A percentile compares a stretch with the other conserved stretches of the same genome.
Evolutionary conservation across 768 basidiomycete genomes (phyloP).

Genomic region (Tylopilus sp.): DNA sequence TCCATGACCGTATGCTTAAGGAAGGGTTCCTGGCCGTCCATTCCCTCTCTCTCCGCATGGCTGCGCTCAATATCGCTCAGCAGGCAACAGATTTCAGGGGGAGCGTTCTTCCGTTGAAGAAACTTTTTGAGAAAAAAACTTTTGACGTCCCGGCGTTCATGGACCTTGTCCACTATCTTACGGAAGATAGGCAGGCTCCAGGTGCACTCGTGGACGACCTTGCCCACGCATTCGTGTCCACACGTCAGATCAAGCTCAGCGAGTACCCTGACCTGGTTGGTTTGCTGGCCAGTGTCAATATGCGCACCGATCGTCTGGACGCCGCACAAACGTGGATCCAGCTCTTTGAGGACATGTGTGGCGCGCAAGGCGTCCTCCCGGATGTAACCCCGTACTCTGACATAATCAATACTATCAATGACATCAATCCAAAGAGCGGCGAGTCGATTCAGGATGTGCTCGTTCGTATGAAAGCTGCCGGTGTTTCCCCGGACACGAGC

Average conservation of each 20-base stretch:
- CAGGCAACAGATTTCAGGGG: background rate
- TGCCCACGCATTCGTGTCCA: constrained; percentile 19
- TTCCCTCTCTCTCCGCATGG: constrained; percentile 40
- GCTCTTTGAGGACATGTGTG: constrained; percentile 24
- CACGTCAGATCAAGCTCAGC: constrained; percentile 16
- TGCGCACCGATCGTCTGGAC: constrained; percentile 31
- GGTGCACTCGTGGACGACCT: constrained; percentile 20
- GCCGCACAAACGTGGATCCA: constrained; percentile 30
- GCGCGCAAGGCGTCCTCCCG: constrained; percentile 8
- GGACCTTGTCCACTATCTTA: constrained; percentile 26
- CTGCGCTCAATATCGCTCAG: constrained; percentile 30
- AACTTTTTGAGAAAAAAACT: constrained; percentile 9
- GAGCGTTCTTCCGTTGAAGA: constrained; percentile 1
- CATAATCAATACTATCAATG: constrained; percentile 37
- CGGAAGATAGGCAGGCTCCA: constrained; percentile 10
- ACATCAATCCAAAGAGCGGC: constrained; percentile 29
- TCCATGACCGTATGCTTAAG: constrained; percentile 42
- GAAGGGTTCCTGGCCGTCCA: constrained; percentile 38
- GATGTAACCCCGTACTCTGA: constrained; percentile 35
- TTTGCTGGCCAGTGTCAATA: constrained; percentile 37
- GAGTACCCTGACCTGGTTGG: constrained; percentile 35
- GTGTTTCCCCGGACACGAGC: constrained; percentile 35
- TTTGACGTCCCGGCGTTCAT: constrained; percentile 25
- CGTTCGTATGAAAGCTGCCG: constrained; percentile 36
- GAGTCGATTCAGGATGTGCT: constrained; percentile 36